These are phyloP conservation scores for Xylariaceae sp. DNA, from an alignment of 2,329 filamentous ascomycete species.

Conservation along the genomic window DNA sequence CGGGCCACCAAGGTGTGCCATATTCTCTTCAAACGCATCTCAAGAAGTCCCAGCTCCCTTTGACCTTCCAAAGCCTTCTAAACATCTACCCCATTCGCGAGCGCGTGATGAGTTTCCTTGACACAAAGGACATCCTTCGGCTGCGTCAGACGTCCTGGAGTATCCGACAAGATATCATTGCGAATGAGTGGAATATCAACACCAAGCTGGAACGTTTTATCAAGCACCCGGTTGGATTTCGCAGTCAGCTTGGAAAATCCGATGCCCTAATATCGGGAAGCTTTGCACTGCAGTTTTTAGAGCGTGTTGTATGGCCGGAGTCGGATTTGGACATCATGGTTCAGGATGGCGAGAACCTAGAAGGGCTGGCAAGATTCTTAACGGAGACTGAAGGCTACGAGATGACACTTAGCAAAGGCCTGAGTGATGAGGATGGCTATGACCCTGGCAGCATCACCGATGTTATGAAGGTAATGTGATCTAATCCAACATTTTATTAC, in stretches of 20 bases:
- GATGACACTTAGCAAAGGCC: neutral
- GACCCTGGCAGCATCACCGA: neutral
- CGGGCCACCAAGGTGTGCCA: too few species aligned
- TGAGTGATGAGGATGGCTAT: too few species aligned
- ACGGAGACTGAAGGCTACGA: slow-evolving; percentile 8
- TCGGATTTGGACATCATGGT: slow-evolving; percentile 13
- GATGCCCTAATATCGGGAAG: slow-evolving; percentile 12
- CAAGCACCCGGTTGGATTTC: slow-evolving; percentile 6
- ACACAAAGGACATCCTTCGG: slow-evolving; percentile 4
- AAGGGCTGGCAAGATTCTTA: slow-evolving; percentile 1
- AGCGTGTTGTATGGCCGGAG: slow-evolving; percentile 9
- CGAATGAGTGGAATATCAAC: slow-evolving; percentile 12
- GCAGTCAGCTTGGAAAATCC: slow-evolving; percentile 6
- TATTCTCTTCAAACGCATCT: neutral
- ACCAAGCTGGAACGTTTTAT: slow-evolving; percentile 8
- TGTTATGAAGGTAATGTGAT: neutral
- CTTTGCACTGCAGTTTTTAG: slow-evolving; percentile 18
- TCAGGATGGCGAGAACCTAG: neutral
- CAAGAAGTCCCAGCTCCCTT: neutral
- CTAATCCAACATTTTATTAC: neutral
- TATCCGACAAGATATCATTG: slow-evolving; percentile 8
- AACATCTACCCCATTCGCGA: slow-evolving; percentile 4
- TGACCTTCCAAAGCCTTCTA: neutral
- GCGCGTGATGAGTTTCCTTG: slow-evolving; percentile 3
- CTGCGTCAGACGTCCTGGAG: slow-evolving; percentile 6